phyloP scores from a whole-genome alignment of 108 stramenopile species.

The Pseudonitzschia pungens region DNA sequence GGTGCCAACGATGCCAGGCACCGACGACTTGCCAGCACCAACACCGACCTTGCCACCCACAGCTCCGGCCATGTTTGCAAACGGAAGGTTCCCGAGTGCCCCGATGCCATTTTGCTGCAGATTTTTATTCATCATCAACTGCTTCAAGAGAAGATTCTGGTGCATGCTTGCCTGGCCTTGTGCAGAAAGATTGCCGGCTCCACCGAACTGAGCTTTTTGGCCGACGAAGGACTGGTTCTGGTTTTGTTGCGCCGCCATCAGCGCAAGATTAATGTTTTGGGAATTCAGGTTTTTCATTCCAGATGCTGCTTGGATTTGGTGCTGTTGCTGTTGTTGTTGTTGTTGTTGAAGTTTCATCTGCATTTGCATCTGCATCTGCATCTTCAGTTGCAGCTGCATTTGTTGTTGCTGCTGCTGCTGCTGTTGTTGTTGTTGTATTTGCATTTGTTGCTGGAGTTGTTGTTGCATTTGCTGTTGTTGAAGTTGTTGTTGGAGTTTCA shows the following conservation, averaged over 20 bases:
- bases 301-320: background rate
- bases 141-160: background rate
- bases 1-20: slow-evolving; percentile 16
- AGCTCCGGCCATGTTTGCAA: background rate
- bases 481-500: slow-evolving; percentile 27
- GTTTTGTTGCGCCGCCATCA: slow-evolving; percentile 5
- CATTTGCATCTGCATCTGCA: background rate
- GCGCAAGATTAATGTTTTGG: slow-evolving; percentile 11
- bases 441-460: background rate
- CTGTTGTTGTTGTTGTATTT: background rate
- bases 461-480: background rate
- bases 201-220: background rate
- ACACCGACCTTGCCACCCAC: background rate
- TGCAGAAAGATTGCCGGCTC: background rate
- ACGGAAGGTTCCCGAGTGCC: no score
- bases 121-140: slow-evolving; percentile 11
- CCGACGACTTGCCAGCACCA: background rate
- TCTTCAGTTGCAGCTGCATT: background rate
- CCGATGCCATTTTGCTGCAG: slow-evolving; percentile 17
- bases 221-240: slow-evolving; percentile 14
- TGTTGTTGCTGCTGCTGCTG: background rate
- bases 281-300: background rate
- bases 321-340: slow-evolving; percentile 27
- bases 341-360: slow-evolving; percentile 1
- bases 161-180: background rate